Conservation (phyloP, 306 rosid species). For the Cucumis cinereus region DNA sequence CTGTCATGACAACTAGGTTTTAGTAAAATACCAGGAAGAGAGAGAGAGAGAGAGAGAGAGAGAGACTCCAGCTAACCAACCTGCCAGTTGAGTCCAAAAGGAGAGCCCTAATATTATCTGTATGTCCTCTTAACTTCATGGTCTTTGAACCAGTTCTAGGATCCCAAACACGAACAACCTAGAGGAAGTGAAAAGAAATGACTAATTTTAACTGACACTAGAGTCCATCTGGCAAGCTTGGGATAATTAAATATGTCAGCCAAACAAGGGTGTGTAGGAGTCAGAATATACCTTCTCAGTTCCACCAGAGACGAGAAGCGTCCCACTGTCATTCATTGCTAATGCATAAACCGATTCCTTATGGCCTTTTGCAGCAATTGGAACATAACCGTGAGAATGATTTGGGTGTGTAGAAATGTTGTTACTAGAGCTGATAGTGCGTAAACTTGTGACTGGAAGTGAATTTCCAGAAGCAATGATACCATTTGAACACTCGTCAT, state of each 20-base stretch:
- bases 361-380: slow-evolving; percentile 89
- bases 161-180: slow-evolving; percentile 99
- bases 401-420: slow-evolving; percentile 46
- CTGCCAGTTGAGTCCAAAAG: slow-evolving; percentile 94
- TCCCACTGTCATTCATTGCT: slow-evolving; percentile 83
- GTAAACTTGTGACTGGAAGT: slow-evolving; percentile 61
- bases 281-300: slow-evolving; percentile 77
- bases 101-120: slow-evolving; percentile 87
- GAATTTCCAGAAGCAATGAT: slow-evolving; percentile 61
- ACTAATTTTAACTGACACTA: background rate
- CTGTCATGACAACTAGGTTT: background rate
- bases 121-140: slow-evolving; percentile 86
- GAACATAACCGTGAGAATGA: slow-evolving; percentile 80
- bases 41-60: slow-evolving; percentile 4
- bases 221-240: background rate
- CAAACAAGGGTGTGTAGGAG: slow-evolving; percentile 13
- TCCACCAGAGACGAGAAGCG: slow-evolving; percentile 94
- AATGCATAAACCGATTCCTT: slow-evolving; percentile 99
- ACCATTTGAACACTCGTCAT: slow-evolving; percentile 67
- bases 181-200: background rate
- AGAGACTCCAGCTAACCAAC: slow-evolving; percentile 27
- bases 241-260: background rate
- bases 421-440: slow-evolving; percentile 74
- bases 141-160: slow-evolving; percentile 92
- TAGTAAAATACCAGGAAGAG: slow-evolving; percentile 1